phyloP scores from a whole-genome alignment of 306 rosid species.

The Boehmeria nivea region DNA sequence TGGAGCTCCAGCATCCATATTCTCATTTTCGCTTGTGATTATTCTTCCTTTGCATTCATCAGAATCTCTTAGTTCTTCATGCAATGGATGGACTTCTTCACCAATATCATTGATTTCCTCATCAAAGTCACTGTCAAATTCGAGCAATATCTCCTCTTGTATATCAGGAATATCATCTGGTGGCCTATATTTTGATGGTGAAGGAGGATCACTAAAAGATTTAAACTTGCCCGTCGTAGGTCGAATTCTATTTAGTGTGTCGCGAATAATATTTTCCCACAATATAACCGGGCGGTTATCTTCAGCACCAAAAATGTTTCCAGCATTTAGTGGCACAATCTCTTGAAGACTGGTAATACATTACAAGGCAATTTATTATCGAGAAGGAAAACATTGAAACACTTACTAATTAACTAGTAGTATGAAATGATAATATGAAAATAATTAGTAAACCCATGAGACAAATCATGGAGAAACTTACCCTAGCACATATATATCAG shows the following conservation, averaged over 20 bases:
- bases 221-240: constrained; percentile 44
- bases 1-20: too few species aligned
- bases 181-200: constrained; percentile 84
- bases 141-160: constrained; percentile 65
- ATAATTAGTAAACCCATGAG: background rate
- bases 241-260: constrained; percentile 59
- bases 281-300: constrained; percentile 65
- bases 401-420: background rate
- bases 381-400: background rate
- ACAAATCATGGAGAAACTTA: constrained; percentile 22
- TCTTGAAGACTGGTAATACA: constrained; percentile 73
- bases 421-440: background rate
- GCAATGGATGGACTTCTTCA: constrained; percentile 69
- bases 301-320: constrained; percentile 82
- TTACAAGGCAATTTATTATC: constrained; percentile 13
- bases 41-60: constrained; percentile 23
- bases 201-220: constrained; percentile 88
- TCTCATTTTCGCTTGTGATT: constrained; percentile 18
- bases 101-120: constrained; percentile 65
- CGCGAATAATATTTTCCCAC: constrained; percentile 81
- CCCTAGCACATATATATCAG: constrained; percentile 93
- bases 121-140: constrained; percentile 79
- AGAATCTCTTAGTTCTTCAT: constrained; percentile 40
- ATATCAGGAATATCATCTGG: constrained; percentile 48
- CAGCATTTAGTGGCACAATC: constrained; percentile 89